These are phyloP conservation scores for Agaricales sp. DNA, from an alignment of 1,284 basidiomycete species.

Conservation along the genomic window DNA sequence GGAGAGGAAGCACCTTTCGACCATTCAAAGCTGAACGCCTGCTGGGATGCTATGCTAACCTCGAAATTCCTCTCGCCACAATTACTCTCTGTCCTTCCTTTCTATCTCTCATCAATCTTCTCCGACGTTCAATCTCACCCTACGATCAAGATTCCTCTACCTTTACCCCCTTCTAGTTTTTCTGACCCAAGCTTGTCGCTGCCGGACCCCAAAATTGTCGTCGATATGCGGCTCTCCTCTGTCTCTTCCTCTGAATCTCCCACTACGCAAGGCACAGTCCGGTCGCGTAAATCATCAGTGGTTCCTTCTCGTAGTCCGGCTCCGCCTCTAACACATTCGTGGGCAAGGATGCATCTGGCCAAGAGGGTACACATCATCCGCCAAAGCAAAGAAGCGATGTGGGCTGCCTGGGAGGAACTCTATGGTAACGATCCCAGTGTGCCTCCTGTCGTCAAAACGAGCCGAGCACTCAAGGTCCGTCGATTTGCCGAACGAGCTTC, in stretches of 20 bases:
- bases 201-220: slow-evolving; percentile 5
- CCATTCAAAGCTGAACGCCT: slow-evolving; percentile 46
- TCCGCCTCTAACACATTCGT: slow-evolving; percentile 21
- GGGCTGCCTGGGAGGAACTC: slow-evolving; percentile 45
- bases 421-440: slow-evolving; percentile 27
- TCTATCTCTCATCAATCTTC: slow-evolving; percentile 56
- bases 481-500: slow-evolving; percentile 20
- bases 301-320: not conserved
- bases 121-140: slow-evolving; percentile 39
- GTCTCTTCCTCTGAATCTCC: slow-evolving; percentile 5
- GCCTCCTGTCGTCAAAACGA: slow-evolving; percentile 20
- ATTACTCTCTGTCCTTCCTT: slow-evolving; percentile 50
- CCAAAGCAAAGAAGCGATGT: slow-evolving; percentile 62
- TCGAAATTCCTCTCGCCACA: slow-evolving; percentile 45
- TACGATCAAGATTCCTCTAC: slow-evolving; percentile 43
- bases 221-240: slow-evolving; percentile 7
- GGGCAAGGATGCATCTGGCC: slow-evolving; percentile 53
- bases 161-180: slow-evolving; percentile 20
- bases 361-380: slow-evolving; percentile 41
- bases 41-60: slow-evolving; percentile 63
- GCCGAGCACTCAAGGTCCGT: slow-evolving; percentile 19
- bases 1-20: slow-evolving; percentile 33
- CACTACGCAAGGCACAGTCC: slow-evolving; percentile 12
- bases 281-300: slow-evolving; percentile 5
- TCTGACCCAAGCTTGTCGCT: slow-evolving; percentile 10